Percentiles rank a stretch among this genome's conserved stretches.
Conservation (phyloP, 2,329 filamentous ascomycete species). For the Sporothrix schenckii region DNA sequence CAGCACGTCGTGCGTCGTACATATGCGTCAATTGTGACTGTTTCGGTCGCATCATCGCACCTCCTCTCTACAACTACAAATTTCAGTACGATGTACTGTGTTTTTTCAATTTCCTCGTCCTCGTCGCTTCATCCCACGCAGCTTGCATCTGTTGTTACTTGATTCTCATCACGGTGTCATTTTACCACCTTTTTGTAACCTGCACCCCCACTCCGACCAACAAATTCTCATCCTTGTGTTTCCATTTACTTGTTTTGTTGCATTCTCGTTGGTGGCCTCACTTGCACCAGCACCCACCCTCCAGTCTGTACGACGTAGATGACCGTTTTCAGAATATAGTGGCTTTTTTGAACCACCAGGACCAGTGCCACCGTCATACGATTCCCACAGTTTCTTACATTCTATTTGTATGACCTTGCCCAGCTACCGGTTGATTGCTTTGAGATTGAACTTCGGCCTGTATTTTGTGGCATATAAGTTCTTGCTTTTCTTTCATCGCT, state of each 20-base stretch:
- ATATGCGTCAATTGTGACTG: not conserved
- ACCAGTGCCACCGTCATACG: not conserved
- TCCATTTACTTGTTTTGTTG: not conserved
- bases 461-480: not conserved
- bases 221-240: not conserved
- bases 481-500: not conserved
- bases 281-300: not conserved
- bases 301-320: not conserved
- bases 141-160: not conserved
- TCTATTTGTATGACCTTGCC: too few species aligned
- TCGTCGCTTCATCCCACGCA: not conserved
- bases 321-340: not conserved
- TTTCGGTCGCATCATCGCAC: not conserved
- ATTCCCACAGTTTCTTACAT: not conserved
- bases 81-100: not conserved
- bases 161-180: not conserved
- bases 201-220: not conserved
- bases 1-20: not conserved
- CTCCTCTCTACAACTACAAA: not conserved
- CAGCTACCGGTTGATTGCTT: not conserved
- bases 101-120: not conserved
- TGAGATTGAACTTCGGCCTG: not conserved
- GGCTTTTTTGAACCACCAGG: not conserved
- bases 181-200: not conserved
- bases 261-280: constrained; percentile 17